Evolutionary conservation across 129 eudicot species (phyloP).

Genomic region (Smallanthus sonchifolius): DNA sequence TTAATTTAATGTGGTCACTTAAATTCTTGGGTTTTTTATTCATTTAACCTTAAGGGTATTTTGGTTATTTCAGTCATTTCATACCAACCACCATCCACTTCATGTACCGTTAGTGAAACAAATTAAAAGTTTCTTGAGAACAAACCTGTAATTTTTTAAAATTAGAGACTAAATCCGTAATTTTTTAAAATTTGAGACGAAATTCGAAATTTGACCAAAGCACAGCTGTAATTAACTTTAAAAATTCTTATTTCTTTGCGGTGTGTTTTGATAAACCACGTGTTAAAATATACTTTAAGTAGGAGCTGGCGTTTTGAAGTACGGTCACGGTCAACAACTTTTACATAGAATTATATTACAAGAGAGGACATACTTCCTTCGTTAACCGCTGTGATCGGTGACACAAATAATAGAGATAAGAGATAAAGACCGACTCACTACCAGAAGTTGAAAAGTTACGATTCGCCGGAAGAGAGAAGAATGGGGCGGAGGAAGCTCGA

Average conservation of each 20-base stretch:
- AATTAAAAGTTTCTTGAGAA: no score
- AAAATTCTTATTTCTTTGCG: background rate
- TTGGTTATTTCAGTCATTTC: no score
- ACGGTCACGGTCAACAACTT: background rate
- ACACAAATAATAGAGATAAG: background rate
- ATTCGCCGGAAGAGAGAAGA: background rate
- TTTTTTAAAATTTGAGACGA: no score
- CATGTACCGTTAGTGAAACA: no score
- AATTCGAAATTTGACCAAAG: no score
- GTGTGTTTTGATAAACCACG: background rate
- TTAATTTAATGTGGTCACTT: no score
- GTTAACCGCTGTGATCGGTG: background rate
- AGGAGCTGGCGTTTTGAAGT: background rate
- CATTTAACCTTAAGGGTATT: no score
- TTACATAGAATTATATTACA: background rate
- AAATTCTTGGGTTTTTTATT: no score
- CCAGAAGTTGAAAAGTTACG: background rate
- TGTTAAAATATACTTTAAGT: background rate
- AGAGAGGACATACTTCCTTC: background rate
- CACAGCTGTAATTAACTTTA: no score
- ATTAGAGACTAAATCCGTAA: no score
- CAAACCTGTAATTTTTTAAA: no score
- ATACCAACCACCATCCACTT: no score
- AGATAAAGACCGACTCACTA: background rate
- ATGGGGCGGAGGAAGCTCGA: conserved; percentile 39